Evolutionary conservation across 257 asterid species (phyloP).

Genomic region (Plantago ovata): DNA sequence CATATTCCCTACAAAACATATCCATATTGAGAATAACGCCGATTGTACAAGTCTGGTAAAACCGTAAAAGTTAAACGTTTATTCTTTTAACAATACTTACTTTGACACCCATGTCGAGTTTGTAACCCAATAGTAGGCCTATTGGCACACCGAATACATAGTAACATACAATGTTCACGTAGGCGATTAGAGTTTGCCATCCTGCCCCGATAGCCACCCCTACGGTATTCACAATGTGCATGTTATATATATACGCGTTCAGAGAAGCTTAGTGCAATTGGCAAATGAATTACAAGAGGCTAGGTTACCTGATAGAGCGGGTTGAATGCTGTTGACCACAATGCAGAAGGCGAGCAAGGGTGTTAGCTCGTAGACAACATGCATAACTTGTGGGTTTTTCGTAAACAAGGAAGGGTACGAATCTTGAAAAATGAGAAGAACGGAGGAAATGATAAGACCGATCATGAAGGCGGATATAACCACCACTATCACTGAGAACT

Average conservation of each 20-base stretch:
- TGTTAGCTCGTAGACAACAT: conserved; percentile 28
- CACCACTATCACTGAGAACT: conserved; percentile 32
- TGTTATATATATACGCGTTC: neutral
- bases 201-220: conserved; percentile 86
- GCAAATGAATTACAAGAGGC: neutral
- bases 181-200: conserved; percentile 78
- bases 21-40: no score
- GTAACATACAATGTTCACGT: conserved; percentile 62
- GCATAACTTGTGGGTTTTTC: conserved; percentile 10
- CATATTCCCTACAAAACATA: conserved; percentile 51
- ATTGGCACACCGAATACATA: conserved; percentile 62
- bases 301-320: conserved; percentile 18
- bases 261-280: neutral
- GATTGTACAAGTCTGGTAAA: neutral
- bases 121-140: conserved; percentile 51
- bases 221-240: conserved; percentile 25
- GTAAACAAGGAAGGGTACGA: conserved; percentile 12
- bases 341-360: conserved; percentile 39
- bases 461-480: conserved; percentile 24
- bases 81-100: conserved; percentile 35
- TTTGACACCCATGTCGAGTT: conserved; percentile 42
- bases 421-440: conserved; percentile 19
- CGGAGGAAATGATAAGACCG: conserved; percentile 22
- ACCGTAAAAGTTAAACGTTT: neutral
- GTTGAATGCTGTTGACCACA: conserved; percentile 37